Conservation (phyloP, 2,329 filamentous ascomycete species). For the Corinectria fuckeliana region DNA sequence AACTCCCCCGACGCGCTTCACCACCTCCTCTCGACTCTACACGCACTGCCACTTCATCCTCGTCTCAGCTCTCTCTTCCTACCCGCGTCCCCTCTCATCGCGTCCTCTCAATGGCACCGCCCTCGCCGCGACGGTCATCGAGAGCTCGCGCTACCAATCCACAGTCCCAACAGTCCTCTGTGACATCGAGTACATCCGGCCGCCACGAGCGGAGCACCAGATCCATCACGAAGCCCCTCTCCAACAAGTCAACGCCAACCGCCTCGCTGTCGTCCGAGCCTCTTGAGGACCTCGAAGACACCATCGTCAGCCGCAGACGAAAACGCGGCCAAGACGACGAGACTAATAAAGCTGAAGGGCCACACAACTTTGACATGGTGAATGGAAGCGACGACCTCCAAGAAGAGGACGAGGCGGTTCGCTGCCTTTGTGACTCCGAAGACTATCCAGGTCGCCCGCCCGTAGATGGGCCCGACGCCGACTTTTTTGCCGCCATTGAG, state of each 20-base stretch:
- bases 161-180: slow-evolving; percentile 78
- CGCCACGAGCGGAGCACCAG: slow-evolving; percentile 78
- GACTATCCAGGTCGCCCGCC: slow-evolving; percentile 89
- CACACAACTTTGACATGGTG: slow-evolving; percentile 57
- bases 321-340: slow-evolving; percentile 76
- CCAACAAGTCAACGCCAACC: slow-evolving; percentile 78
- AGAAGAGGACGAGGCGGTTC: slow-evolving; percentile 84
- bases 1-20: slow-evolving; percentile 7
- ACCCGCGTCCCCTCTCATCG: slow-evolving; percentile 37
- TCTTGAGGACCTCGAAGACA: slow-evolving; percentile 71
- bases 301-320: slow-evolving; percentile 77
- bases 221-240: slow-evolving; percentile 74
- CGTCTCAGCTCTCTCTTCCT: slow-evolving; percentile 16
- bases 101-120: slow-evolving; percentile 61
- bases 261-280: slow-evolving; percentile 75
- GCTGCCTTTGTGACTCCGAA: slow-evolving; percentile 92
- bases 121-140: slow-evolving; percentile 85
- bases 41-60: slow-evolving; percentile 15
- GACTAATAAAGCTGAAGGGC: slow-evolving; percentile 51
- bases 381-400: slow-evolving; percentile 75
- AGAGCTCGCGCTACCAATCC: slow-evolving; percentile 83
- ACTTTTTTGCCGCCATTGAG: slow-evolving; percentile 65
- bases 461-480: slow-evolving; percentile 63
- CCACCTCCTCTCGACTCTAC: slow-evolving; percentile 4
- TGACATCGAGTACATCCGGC: slow-evolving; percentile 79